phyloP scores from a whole-genome alignment of 2,329 filamentous ascomycete genomes.

The Penicillium sp. region DNA sequence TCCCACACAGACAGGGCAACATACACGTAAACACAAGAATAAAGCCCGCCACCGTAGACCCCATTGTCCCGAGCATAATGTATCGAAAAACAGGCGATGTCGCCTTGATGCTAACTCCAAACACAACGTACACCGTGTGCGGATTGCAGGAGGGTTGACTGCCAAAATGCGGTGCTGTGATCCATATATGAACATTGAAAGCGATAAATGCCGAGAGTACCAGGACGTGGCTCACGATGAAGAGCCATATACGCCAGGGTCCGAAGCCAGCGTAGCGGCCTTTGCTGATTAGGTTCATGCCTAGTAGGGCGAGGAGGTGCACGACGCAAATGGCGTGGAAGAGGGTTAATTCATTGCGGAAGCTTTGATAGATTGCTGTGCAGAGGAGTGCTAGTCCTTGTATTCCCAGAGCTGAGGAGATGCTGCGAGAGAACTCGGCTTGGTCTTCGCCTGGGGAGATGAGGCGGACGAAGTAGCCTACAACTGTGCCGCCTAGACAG shows the following conservation, averaged over 20 bases:
- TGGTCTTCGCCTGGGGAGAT: constrained; percentile 14
- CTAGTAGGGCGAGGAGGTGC: constrained; percentile 14
- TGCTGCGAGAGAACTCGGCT: constrained; percentile 14
- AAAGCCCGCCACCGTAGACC: constrained; percentile 4
- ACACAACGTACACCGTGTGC: constrained; percentile 14
- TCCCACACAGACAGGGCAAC: constrained; percentile 11
- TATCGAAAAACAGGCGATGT: constrained; percentile 16
- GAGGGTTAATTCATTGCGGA: constrained; percentile 14
- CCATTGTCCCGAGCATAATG: constrained; percentile 12
- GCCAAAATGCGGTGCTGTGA: constrained; percentile 14
- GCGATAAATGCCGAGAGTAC: constrained; percentile 10
- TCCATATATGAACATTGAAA: constrained; percentile 16
- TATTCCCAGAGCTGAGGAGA: constrained; percentile 15
- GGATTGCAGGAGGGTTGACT: constrained; percentile 14
- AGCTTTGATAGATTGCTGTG: constrained; percentile 17
- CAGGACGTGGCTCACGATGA: constrained; percentile 8
- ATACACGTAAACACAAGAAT: constrained; percentile 11
- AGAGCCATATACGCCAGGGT: constrained; percentile 15
- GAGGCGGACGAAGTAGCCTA: constrained; percentile 12
- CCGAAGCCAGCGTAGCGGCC: constrained; percentile 14
- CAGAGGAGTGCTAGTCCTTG: constrained; percentile 18
- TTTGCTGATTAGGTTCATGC: constrained; percentile 14
- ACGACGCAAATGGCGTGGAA: constrained; percentile 19
- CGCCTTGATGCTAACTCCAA: constrained; percentile 14
- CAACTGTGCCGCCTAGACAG: constrained; percentile 15